Percentiles rank a stretch among this genome's conserved stretches.
Evolutionary conservation across 257 asterid species (phyloP).

Genomic region (Petunia axillaris): DNA sequence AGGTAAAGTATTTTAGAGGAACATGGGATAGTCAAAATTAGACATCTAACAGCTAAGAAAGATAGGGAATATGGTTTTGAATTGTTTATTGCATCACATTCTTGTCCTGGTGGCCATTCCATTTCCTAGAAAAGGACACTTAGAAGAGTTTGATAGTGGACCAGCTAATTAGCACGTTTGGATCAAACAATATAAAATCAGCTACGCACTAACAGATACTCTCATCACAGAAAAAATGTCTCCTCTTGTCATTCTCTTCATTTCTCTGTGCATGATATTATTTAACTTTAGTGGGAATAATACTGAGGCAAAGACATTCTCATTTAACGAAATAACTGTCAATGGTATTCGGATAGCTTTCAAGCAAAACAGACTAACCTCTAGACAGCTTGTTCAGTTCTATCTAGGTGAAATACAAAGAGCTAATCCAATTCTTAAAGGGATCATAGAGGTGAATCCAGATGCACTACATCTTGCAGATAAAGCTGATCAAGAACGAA

Average conservation of each 20-base stretch:
- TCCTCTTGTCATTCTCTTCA: not conserved
- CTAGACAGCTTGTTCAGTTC: constrained; percentile 49
- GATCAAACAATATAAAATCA: not conserved
- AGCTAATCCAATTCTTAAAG: constrained; percentile 51
- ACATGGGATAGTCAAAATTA: too few relatives aligned
- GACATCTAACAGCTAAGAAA: too few relatives aligned
- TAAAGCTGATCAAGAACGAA: constrained; percentile 44
- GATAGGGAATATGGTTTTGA: not conserved
- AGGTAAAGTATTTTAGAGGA: too few relatives aligned
- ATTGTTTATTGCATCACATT: not conserved
- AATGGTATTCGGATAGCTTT: constrained; percentile 41
- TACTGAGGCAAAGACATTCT: constrained; percentile 35
- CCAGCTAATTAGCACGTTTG: not conserved
- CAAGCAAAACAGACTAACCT: constrained; percentile 37
- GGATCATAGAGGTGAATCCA: constrained; percentile 55
- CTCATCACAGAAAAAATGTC: not conserved
- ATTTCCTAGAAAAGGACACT: not conserved
- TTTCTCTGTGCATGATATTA: not conserved
- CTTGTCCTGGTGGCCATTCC: not conserved
- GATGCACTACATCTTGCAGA: constrained; percentile 54
- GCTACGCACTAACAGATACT: not conserved
- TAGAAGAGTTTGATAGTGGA: not conserved
- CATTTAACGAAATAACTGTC: constrained; percentile 57
- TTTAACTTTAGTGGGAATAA: not conserved
- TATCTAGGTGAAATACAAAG: constrained; percentile 41